Evolutionary conservation across 345 rosid species (phyloP).

Genomic region (Eucalyptus sideroxylon): DNA sequence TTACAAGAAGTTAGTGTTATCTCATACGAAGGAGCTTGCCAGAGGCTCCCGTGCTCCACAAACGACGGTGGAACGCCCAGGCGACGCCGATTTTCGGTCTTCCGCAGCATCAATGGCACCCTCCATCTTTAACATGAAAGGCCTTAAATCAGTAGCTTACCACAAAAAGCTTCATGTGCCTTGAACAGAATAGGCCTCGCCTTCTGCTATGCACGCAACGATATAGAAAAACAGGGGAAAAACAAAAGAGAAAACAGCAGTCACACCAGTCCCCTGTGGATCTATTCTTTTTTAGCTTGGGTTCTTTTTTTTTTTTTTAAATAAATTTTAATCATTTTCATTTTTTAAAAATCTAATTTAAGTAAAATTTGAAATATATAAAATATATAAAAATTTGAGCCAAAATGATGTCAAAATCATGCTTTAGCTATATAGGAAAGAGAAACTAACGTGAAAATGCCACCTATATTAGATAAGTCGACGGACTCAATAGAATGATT

Average conservation of each 20-base stretch:
- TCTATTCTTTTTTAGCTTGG: rapidly evolving
- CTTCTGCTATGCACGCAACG: not conserved
- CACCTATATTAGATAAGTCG: not conserved
- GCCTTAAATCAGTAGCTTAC: not conserved
- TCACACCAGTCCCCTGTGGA: rapidly evolving
- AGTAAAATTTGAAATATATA: not conserved
- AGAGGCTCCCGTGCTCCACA: not conserved
- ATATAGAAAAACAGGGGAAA: not conserved
- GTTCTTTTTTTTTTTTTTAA: not conserved
- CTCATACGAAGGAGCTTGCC: not conserved
- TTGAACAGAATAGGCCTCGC: not conserved
- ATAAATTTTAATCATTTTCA: not conserved
- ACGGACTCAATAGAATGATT: rapidly evolving
- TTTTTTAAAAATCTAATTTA: not conserved
- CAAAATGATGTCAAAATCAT: not conserved
- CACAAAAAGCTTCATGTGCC: not conserved
- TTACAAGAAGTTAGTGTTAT: not conserved
- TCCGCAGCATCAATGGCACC: rapidly evolving
- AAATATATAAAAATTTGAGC: not conserved
- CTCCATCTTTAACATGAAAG: not conserved
- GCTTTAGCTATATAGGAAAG: not conserved
- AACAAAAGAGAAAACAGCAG: not conserved
- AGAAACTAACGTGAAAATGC: rapidly evolving
- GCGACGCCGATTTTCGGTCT: not conserved
- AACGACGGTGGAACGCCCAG: not conserved